Percentiles rank a stretch among this genome's conserved stretches.
Evolutionary conservation across 2,329 filamentous ascomycete species (phyloP).

Genomic region (Stylonectria norvegica): DNA sequence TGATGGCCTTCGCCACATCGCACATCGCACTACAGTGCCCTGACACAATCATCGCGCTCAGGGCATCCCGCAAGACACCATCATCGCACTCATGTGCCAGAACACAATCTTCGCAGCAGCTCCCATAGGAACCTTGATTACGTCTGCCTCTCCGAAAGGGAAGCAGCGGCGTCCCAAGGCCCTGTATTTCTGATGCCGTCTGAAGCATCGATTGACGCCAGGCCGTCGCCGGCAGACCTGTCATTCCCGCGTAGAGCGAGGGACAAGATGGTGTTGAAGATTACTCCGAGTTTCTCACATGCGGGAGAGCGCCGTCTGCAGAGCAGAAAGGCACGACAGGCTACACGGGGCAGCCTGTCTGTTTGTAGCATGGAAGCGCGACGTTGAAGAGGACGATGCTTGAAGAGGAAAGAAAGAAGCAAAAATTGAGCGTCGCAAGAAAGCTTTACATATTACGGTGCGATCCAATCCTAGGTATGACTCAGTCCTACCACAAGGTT

Average conservation of each 20-base stretch:
- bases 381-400: conserved; percentile 20
- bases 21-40: conserved; percentile 87
- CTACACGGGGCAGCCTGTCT: too few species aligned
- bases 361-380: conserved; percentile 21
- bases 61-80: too few species aligned
- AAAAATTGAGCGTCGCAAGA: too few species aligned
- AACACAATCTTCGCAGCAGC: conserved; percentile 83
- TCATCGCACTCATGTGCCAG: too few species aligned
- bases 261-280: conserved; percentile 7
- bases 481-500: too few species aligned
- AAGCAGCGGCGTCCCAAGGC: conserved; percentile 1
- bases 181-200: conserved; percentile 84
- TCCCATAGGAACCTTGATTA: conserved; percentile 64
- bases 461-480: too few species aligned
- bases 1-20: conserved; percentile 56
- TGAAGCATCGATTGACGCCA: conserved; percentile 72
- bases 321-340: too few species aligned
- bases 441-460: too few species aligned
- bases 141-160: background rate
- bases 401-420: conserved; percentile 10
- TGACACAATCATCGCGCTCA: too few species aligned
- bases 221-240: conserved; percentile 73
- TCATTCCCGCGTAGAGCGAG: conserved; percentile 19
- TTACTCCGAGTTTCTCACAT: conserved; percentile 9
- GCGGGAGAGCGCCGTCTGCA: too few species aligned